phyloP scores from a whole-genome alignment of 345 rosid genomes.

The Crucihimalaya himalaica region DNA sequence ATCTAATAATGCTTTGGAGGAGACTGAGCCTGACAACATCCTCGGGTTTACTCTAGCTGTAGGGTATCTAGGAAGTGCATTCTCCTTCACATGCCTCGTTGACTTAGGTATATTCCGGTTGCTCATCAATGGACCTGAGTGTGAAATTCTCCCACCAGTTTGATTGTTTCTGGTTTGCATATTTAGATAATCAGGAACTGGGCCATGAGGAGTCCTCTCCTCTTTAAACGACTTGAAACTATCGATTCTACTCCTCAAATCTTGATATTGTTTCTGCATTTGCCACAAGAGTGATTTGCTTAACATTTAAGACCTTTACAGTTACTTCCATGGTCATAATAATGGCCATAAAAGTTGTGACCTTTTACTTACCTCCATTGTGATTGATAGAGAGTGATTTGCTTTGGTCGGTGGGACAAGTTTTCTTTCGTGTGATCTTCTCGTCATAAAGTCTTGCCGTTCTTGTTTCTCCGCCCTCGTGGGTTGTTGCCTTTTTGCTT shows the following conservation, averaged over 20 bases:
- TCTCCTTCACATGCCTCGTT: conserved; percentile 28
- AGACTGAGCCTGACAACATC: conserved; percentile 14
- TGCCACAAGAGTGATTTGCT: conserved; percentile 8
- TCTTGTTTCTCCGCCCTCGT: conserved; percentile 36
- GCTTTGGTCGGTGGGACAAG: conserved; percentile 19
- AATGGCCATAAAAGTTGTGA: background rate
- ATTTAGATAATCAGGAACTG: conserved; percentile 4
- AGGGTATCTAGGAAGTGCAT: conserved; percentile 30
- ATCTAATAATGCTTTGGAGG: conserved; percentile 26
- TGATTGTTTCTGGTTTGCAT: conserved; percentile 17
- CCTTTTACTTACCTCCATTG: conserved; percentile 36
- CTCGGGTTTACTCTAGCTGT: conserved; percentile 21
- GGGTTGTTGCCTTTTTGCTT: conserved; percentile 51
- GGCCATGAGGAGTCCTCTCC: conserved; percentile 24
- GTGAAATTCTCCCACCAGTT: conserved; percentile 25
- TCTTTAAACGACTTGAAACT: conserved; percentile 37
- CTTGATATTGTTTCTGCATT: conserved; percentile 34
- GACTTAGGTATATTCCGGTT: conserved; percentile 14
- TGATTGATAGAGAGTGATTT: conserved; percentile 22
- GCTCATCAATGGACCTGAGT: conserved; percentile 39
- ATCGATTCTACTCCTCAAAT: conserved; percentile 29
- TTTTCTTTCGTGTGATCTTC: conserved; percentile 32
- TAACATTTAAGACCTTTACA: background rate
- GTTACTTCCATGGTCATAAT: background rate
- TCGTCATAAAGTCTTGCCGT: conserved; percentile 26